A percentile compares a stretch with the other conserved stretches of the same genome.
phyloP scores from a whole-genome alignment of 1,139 yeast genomes.

The Geotrichum candidum region DNA sequence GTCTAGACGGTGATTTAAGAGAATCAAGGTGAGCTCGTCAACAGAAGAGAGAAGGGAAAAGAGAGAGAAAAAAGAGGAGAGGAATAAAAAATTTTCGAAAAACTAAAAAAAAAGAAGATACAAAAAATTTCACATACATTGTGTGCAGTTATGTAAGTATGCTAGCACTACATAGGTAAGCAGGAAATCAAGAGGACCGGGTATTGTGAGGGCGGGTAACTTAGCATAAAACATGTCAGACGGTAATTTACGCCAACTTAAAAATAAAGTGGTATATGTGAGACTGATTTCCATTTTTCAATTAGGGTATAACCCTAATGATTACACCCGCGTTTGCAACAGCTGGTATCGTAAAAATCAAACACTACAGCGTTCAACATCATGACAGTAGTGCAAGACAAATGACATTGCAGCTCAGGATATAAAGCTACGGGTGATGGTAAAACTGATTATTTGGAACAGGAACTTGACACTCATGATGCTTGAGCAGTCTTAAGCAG shows the following conservation, averaged over 20 bases:
- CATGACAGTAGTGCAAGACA: not conserved
- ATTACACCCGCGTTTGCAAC: no score
- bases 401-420: not conserved
- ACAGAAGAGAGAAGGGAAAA: constrained; percentile 9
- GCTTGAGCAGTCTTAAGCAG: not conserved
- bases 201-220: not conserved
- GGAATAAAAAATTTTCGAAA: constrained; percentile 3
- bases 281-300: not conserved
- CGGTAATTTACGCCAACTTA: not conserved
- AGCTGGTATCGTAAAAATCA: not conserved
- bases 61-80: not conserved
- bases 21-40: not conserved
- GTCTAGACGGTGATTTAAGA: constrained; percentile 6
- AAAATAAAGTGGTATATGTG: not conserved
- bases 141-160: not conserved
- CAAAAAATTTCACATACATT: not conserved
- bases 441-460: not conserved
- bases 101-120: constrained; percentile 2
- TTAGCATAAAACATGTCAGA: not conserved
- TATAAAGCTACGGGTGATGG: not conserved
- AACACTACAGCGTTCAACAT: not conserved
- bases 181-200: not conserved
- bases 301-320: not conserved
- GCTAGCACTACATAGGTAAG: not conserved
- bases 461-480: not conserved